Evolutionary conservation across 306 rosid species (phyloP).

Genomic region (Carpinus fangiana): DNA sequence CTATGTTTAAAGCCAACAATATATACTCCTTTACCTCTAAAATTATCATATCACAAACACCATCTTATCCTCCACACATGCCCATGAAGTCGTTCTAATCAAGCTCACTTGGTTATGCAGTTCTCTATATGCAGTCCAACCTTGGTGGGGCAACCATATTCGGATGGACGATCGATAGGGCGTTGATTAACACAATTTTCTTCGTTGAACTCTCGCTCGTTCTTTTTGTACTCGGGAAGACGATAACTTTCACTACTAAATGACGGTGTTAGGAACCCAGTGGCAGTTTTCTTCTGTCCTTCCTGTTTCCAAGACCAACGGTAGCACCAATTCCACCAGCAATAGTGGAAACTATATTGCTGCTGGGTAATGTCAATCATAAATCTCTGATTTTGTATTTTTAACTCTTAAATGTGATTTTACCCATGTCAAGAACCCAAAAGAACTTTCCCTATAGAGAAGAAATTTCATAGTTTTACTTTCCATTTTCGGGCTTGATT

Average conservation of each 20-base stretch:
- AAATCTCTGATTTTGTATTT: no score
- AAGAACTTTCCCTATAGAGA: no score
- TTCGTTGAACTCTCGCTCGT: constrained; percentile 47
- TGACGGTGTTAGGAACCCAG: not conserved
- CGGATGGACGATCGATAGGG: constrained; percentile 48
- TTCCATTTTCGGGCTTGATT: constrained; percentile 10
- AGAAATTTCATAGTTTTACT: not conserved
- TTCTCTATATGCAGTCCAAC: constrained; percentile 42
- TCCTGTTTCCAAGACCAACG: not conserved
- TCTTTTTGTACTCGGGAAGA: constrained; percentile 52
- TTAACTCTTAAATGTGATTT: no score
- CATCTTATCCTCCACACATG: not conserved
- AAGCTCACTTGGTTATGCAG: constrained; percentile 26
- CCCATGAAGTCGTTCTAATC: not conserved
- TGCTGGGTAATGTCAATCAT: no score
- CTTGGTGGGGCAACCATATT: constrained; percentile 38
- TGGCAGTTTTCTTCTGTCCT: not conserved
- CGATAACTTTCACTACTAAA: constrained; percentile 31
- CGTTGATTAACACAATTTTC: constrained; percentile 36
- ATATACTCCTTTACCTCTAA: not conserved
- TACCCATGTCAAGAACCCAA: no score
- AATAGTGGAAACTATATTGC: not conserved
- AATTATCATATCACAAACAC: not conserved
- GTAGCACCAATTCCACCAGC: not conserved
- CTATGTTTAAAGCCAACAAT: not conserved